Base-by-base conservation (phyloP, 306 rosid genomes). In the Malus sylvestris region DNA sequence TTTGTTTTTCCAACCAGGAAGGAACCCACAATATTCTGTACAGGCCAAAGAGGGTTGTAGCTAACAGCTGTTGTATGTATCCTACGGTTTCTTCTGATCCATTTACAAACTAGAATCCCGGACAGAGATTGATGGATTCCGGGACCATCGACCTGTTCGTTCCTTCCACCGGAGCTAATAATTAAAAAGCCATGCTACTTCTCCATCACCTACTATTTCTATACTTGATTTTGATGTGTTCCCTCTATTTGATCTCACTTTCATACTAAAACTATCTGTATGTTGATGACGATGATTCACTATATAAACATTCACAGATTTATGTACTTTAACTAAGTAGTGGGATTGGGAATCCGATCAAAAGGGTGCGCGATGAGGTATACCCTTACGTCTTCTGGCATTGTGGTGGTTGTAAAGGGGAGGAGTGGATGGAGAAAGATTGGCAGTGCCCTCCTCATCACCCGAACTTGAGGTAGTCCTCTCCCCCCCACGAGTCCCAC, bases 361-460 rank as follows among this genome's bases (percentile, higher is more conserved):
- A 75, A 85, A 77, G 32, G 87, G 89, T 27, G 89, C 89, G 11
- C 89, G 83, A 33, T 81, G 87, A 71, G 89, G 89, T 30, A 81
- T 78, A 67, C 89, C 89, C 80, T 83, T 83, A 71, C 87, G 80
- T 68, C 89, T 83, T 58, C 83, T 74, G 62, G 87, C 85, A 81
- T 83, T 86, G 73, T 22, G 77, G 81, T 81, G 87, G 74, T 83
- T 83, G 80, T 71, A 81, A 38, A 80, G 76, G 16, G 85, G 85
- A 8, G 89, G 85, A 18, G 89, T 83, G 46, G 78, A 75, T 0
- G 87, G 89, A 67, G 85, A 81, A 49, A 83, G 78, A 53, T 45
- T 79, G 45, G 62, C 15, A 67, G 63, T 35, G 72, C 68, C 68
- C 30, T 62, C 75, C n/a, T 83, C 83, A 16, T 79, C 81, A 3